Evolutionary conservation across 2,329 filamentous ascomycete genomes (phyloP), one percentile per base, ranked within the genome.

Genomic region (Dactylonectria estremocensis): DNA sequence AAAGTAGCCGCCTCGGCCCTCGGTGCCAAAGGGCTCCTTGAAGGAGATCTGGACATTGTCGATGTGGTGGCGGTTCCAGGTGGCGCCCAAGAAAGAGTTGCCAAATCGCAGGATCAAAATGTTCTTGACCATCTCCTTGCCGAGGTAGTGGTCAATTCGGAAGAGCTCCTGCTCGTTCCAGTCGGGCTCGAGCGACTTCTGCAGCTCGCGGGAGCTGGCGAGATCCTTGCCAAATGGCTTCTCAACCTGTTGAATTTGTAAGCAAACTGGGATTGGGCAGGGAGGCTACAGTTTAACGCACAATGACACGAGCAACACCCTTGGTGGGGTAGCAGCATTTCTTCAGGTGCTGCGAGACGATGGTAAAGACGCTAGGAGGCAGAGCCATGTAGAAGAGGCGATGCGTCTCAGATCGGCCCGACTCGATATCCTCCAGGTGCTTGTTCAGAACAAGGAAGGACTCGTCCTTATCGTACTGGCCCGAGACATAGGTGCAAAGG

Each of bases 91-190:
- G 89, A 99, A 99, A 75, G 97, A 95, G 87, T 99, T 99, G 77
- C 96, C 97, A 80, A 99, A 99, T 80, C 97, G 91, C 74, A 99
- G 90, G 76, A 99, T 98, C 74, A 99, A 89, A 75, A 99, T 97
- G 85, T 99, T 99, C 91, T 99, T 99, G 78, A 99, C 96, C 96
- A 99, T 99, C 85, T 99, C 96, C 89, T 99, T 99, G 78, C 97
- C 97, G 54, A 99, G 90, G 83, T 99, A 99, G 86, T 99, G 96
- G 82, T 99, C 96, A 78, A 99, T 99, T 80, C 96, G 95, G 91
- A 97, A 99, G 74, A 99, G 92, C 85, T 99, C 96, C 61, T 98
- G 95, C 84, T 99, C 97, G 79, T 93, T 96, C 97, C 96, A 99
- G 85, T 99, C 95, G 49, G 96, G 96, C 80, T 95, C 94, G 71